Evolutionary conservation across 495 filamentous ascomycete species (phyloP), one percentile per base, ranked within the genome.

Genomic region (Recurvomyces mirabilis): DNA sequence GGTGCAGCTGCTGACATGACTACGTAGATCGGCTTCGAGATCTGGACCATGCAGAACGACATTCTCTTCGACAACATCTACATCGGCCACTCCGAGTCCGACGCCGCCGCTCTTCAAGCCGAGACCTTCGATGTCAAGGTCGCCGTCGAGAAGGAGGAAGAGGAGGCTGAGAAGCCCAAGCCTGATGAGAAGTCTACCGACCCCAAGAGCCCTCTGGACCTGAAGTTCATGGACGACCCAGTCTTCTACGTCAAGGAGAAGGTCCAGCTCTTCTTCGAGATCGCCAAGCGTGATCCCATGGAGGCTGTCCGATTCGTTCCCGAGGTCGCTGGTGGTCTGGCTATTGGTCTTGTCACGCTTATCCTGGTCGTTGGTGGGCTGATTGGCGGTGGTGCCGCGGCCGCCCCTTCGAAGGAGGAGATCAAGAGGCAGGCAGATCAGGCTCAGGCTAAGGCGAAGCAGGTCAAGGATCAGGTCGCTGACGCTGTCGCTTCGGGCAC

Each of bases 21-120:
- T 15, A 26, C 41, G 30, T 59, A 86, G 79, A 85, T 95, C 70
- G 89, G 91, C 56, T 95, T 94, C 56, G 93, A 96, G 68, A 84
- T 98, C 68, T 98, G 91, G 91, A 96, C 93, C 56, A 98, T 98
- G 91, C 91, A 94, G 62, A 93, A 80, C 65, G 84, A 95, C 64
- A 94, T 96, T 52, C 79, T 95, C 55, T 99, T 99, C 59, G 87
- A 96, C 78, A 99, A 99, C 79, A 87, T 99, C 75, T 99, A 96
- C 77, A 82, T 99, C 66, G 93, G 93, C 52, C 93, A 99, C 79
- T 99, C 93, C 33, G 65, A 85, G 54, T 86, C 83, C 60, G 93
- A 99, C 54, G 93, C 93, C 47, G 78, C 81, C 65, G 82, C 87
- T 69, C 71, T 99, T 53, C 81, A 89, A 63, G 67, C 83, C 38